These are phyloP conservation scores for Tolypocladium sp. DNA, from an alignment of 2,329 filamentous ascomycete genomes.

Conservation along the genomic window DNA sequence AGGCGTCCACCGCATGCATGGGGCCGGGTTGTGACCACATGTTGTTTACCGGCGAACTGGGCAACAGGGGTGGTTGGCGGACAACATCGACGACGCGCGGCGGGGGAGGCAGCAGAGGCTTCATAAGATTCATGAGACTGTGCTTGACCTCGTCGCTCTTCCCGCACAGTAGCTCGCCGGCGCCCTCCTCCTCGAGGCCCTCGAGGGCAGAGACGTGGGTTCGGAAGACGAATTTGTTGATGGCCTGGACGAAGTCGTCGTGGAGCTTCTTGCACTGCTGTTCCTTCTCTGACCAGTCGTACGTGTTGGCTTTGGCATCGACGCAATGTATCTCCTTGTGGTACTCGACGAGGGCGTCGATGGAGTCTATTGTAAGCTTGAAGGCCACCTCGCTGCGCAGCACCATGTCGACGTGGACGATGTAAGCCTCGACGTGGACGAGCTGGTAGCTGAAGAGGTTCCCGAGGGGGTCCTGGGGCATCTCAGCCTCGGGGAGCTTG, in stretches of 20 bases:
- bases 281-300: conserved; percentile 95
- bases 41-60: conserved; percentile 66
- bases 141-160: conserved; percentile 91
- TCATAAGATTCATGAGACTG: conserved; percentile 75
- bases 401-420: conserved; percentile 98
- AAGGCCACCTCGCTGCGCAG: conserved; percentile 94
- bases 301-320: conserved; percentile 80
- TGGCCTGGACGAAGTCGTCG: conserved; percentile 89
- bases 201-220: conserved; percentile 83
- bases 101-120: conserved; percentile 76
- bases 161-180: conserved; percentile 83
- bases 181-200: conserved; percentile 92
- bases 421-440: conserved; percentile 90
- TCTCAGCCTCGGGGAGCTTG: conserved; percentile 77
- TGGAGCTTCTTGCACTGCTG: conserved; percentile 94
- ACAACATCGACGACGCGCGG: conserved; percentile 85
- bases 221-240: conserved; percentile 95
- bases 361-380: conserved; percentile 92
- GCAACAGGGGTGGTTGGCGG: conserved; percentile 74
- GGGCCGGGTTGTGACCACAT: conserved; percentile 74
- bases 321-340: conserved; percentile 93
- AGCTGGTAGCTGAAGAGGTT: conserved; percentile 89
- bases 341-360: conserved; percentile 86
- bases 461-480: conserved; percentile 77
- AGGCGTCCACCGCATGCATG: conserved; percentile 69